These are phyloP conservation scores for Lipomyces kockii DNA, from an alignment of 805 yeast species.

Conservation along the genomic window DNA sequence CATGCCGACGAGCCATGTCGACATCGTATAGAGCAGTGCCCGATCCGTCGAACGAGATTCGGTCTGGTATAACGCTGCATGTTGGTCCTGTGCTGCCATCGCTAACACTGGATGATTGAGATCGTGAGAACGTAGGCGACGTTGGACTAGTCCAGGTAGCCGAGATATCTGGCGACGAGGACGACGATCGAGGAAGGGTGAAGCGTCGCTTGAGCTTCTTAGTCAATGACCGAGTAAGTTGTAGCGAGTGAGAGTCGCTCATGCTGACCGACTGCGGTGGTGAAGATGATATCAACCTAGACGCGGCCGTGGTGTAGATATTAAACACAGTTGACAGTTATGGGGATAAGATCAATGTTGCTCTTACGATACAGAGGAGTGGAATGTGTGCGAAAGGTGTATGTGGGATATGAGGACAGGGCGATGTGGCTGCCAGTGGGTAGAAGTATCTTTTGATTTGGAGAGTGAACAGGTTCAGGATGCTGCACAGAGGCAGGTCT, in stretches of 20 bases:
- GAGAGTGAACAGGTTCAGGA: no score
- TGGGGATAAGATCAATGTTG: background rate
- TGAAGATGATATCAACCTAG: background rate
- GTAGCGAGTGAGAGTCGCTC: conserved; percentile 2
- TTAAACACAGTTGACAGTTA: background rate
- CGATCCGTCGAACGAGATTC: conserved; percentile 6
- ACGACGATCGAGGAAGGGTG: conserved; percentile 25
- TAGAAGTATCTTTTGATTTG: background rate
- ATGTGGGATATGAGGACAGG: background rate
- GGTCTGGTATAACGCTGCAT: background rate
- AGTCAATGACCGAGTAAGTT: conserved; percentile 27
- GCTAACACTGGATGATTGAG: background rate
- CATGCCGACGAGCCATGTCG: background rate
- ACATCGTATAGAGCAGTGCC: background rate
- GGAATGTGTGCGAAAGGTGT: background rate
- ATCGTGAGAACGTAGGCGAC: conserved; percentile 2
- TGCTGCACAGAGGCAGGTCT: no score
- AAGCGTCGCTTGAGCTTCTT: conserved; percentile 29
- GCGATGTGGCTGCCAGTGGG: background rate
- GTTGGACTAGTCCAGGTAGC: conserved; percentile 1
- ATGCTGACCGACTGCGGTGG: background rate
- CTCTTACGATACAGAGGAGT: background rate
- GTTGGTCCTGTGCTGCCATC: conserved; percentile 1
- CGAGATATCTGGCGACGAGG: conserved; percentile 1
- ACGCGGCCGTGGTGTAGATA: background rate